Evolutionary conservation across 495 filamentous ascomycete species (phyloP).

Genomic region (Xylaria scruposa): DNA sequence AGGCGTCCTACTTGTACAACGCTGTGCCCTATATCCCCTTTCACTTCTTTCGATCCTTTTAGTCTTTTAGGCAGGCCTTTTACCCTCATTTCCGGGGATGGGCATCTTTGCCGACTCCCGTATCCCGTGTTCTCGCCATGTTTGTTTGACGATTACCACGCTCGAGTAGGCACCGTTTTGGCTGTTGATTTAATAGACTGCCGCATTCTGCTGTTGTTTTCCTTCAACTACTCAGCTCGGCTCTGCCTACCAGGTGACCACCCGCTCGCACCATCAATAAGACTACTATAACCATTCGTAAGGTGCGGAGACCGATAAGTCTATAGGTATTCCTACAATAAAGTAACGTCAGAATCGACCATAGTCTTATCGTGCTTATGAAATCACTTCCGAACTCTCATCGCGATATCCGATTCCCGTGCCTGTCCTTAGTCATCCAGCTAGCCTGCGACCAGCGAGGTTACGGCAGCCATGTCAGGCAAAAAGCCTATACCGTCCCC

Average conservation of each 20-base stretch:
- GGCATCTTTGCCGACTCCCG: constrained; percentile 6
- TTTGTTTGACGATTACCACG: neutral
- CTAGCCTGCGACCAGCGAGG: constrained; percentile 27
- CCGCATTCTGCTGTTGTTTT: neutral
- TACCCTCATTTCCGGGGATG: neutral
- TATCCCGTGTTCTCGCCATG: constrained; percentile 5
- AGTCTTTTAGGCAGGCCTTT: neutral
- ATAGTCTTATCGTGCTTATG: constrained; percentile 5
- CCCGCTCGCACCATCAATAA: neutral
- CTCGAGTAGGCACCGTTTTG: neutral
- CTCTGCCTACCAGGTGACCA: constrained; percentile 2
- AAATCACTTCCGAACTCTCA: constrained; percentile 6
- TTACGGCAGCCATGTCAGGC: constrained; percentile 35
- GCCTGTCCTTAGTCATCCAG: neutral
- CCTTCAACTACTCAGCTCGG: neutral
- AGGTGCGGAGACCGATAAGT: neutral
- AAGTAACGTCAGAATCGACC: constrained; percentile 8
- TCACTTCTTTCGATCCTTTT: neutral
- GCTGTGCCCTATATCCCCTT: constrained; percentile 1
- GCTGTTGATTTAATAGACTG: neutral
- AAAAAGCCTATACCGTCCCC: constrained; percentile 38
- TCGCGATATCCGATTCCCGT: neutral
- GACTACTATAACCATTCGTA: neutral
- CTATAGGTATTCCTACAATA: constrained; percentile 5
- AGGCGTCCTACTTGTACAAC: neutral